Evolutionary conservation across 345 rosid species (phyloP).

Genomic region (Boechera divaricarpa): DNA sequence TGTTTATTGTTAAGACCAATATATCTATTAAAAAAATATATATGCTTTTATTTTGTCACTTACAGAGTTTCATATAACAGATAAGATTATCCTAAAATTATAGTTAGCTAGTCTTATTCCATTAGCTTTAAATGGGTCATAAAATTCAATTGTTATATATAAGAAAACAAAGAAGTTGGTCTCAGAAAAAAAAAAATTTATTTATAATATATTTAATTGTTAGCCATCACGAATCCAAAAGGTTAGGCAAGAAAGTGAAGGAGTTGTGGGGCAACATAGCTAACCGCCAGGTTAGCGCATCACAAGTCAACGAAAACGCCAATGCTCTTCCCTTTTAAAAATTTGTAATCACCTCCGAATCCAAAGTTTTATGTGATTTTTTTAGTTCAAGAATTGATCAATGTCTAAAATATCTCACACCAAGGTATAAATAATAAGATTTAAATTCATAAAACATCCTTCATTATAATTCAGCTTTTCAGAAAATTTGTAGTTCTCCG

Average conservation of each 20-base stretch:
- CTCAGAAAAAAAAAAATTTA: not conserved
- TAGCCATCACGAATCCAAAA: constrained; percentile 36
- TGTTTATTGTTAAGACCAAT: not conserved
- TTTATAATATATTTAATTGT: not conserved
- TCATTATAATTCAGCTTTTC: too few relatives aligned
- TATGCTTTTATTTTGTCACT: not conserved
- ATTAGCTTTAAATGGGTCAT: not conserved
- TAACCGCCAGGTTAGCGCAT: constrained; percentile 27
- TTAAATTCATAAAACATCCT: too few relatives aligned
- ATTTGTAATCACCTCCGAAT: not conserved
- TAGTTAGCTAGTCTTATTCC: constrained; percentile 32
- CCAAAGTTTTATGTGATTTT: not conserved
- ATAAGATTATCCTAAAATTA: not conserved
- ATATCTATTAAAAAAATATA: not conserved
- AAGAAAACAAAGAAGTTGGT: constrained; percentile 13
- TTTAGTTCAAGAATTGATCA: not conserved
- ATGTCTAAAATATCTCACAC: not conserved
- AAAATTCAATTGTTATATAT: constrained; percentile 6
- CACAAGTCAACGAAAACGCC: constrained; percentile 30
- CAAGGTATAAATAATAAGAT: not conserved
- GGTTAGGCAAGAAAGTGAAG: constrained; percentile 33
- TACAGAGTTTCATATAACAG: not conserved
- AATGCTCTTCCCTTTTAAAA: not conserved
- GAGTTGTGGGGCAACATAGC: constrained; percentile 17
- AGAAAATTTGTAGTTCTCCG: too few relatives aligned